Evolutionary conservation across 495 filamentous ascomycete species (phyloP).

Genomic region (Pseudevernia furfuracea): DNA sequence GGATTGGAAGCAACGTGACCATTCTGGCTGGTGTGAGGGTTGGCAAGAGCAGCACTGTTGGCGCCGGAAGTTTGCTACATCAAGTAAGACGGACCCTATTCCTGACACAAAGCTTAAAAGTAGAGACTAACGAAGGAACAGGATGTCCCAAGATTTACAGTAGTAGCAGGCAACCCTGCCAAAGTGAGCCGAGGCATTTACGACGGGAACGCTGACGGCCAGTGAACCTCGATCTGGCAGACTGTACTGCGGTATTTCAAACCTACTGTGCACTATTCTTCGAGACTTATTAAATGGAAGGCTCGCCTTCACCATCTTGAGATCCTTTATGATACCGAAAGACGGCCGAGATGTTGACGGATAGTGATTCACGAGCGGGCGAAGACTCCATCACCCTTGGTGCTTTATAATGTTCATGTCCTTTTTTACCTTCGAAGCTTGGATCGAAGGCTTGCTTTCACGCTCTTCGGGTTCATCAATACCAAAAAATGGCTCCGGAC

Average conservation of each 20-base stretch:
- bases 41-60: slow-evolving; percentile 40
- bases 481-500: background rate
- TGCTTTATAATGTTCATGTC: background rate
- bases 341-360: slow-evolving; percentile 24
- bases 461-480: background rate
- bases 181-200: slow-evolving; percentile 50
- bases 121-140: slow-evolving; percentile 22
- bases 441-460: background rate
- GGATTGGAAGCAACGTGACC: slow-evolving; percentile 76
- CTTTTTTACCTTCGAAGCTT: background rate
- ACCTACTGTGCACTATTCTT: background rate
- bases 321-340: background rate
- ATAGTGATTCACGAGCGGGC: background rate
- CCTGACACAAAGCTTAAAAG: background rate
- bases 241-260: background rate
- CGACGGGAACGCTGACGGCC: slow-evolving; percentile 25
- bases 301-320: background rate
- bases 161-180: slow-evolving; percentile 58
- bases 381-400: background rate
- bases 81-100: slow-evolving; percentile 14
- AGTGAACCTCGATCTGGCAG: slow-evolving; percentile 1
- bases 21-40: slow-evolving; percentile 59
- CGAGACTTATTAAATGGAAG: background rate
- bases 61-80: slow-evolving; percentile 33
- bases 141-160: slow-evolving; percentile 55